These are phyloP conservation scores for Pseudogymnoascus sp. DNA, from an alignment of 2,329 filamentous ascomycete species.

Conservation along the genomic window DNA sequence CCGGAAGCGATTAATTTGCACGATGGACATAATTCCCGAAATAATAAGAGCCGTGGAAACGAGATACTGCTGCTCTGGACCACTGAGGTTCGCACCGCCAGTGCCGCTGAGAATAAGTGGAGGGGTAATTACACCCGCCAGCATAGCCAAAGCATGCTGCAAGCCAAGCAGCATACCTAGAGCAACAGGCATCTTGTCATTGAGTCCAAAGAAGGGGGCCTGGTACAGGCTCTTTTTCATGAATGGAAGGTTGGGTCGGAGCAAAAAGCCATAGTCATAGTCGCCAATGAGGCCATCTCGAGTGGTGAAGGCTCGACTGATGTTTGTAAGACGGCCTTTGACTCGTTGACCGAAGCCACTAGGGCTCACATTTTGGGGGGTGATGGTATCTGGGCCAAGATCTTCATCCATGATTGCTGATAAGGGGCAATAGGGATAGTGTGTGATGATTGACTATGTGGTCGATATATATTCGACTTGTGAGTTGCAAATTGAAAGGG, in stretches of 20 bases:
- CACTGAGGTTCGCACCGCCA: slow-evolving; percentile 40
- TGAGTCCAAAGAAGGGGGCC: slow-evolving; percentile 75
- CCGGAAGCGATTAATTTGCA: slow-evolving; percentile 70
- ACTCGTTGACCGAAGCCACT: not conserved
- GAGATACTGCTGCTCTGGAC: slow-evolving; percentile 61
- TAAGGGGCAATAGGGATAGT: not conserved
- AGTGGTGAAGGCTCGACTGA: not conserved
- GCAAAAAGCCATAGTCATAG: slow-evolving; percentile 56
- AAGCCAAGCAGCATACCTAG: slow-evolving; percentile 67
- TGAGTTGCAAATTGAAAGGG: not conserved
- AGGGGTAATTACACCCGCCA: slow-evolving; percentile 67
- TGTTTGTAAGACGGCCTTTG: slow-evolving; percentile 1
- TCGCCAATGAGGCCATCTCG: not conserved
- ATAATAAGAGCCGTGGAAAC: slow-evolving; percentile 74
- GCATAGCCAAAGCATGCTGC: slow-evolving; percentile 72
- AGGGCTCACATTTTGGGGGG: not conserved
- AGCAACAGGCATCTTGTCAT: slow-evolving; percentile 68
- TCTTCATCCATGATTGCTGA: not conserved
- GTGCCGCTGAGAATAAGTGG: slow-evolving; percentile 61
- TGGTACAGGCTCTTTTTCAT: slow-evolving; percentile 51
- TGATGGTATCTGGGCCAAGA: not conserved
- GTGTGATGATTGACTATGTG: not conserved
- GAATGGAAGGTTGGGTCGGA: slow-evolving; percentile 64
- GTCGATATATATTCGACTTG: not conserved
- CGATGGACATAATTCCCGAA: slow-evolving; percentile 61